A percentile compares a stretch with the other conserved stretches of the same genome.
Evolutionary conservation across 192 early-diverging fungal genomes (phyloP).

Genomic region (Gorgonomyces haynaldii): DNA sequence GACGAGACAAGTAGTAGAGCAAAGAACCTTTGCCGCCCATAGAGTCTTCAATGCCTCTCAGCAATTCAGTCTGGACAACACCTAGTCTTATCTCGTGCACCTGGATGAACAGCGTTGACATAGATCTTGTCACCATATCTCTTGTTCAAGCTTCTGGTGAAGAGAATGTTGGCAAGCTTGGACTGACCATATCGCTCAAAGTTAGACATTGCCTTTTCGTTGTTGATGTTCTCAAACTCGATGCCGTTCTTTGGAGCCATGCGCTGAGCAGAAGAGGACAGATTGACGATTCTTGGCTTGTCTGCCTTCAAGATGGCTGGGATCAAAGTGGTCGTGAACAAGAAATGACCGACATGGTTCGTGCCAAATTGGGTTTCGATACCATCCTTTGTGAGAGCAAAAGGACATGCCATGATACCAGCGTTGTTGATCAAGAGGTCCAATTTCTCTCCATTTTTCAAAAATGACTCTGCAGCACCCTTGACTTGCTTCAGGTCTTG

Average conservation of each 20-base stretch:
- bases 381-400: constrained; percentile 25
- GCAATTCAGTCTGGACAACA: constrained; percentile 26
- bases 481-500: constrained; percentile 14
- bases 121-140: constrained; percentile 13
- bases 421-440: constrained; percentile 31
- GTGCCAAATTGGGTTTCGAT: constrained; percentile 33
- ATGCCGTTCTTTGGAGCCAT: constrained; percentile 4
- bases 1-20: neutral
- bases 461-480: constrained; percentile 9
- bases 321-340: constrained; percentile 18
- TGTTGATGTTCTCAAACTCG: constrained; percentile 16
- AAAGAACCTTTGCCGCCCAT: no score
- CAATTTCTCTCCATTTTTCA: constrained; percentile 8
- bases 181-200: constrained; percentile 31
- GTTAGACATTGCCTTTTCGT: constrained; percentile 7
- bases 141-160: constrained; percentile 15
- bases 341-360: constrained; percentile 38
- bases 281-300: constrained; percentile 22
- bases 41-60: constrained; percentile 9
- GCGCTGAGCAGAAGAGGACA: constrained; percentile 4
- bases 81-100: no score
- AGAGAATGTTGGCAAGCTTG: constrained; percentile 36
- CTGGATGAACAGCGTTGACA: constrained; percentile 7
- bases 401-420: constrained; percentile 23
- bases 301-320: constrained; percentile 2